Base-by-base conservation (phyloP, 164 flowering plant genomes). In the Platanus orientalis region DNA sequence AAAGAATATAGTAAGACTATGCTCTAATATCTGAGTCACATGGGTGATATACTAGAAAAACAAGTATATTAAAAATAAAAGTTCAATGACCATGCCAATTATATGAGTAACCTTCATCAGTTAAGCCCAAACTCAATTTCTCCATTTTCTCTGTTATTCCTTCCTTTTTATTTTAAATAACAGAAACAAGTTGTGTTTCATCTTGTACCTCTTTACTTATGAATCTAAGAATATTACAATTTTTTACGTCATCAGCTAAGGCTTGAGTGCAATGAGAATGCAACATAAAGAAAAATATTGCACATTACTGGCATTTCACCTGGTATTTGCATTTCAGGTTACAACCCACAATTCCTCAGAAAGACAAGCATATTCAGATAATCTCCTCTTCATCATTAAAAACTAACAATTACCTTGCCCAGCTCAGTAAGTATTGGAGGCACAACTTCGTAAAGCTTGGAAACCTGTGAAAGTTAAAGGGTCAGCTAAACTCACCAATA, bases 401-500 rank as follows among this genome's bases (percentile, higher is more conserved):
- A 23, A 42, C 25, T 16, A 45, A 11, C 17, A 49, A 17, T 57
- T 84, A 89, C 97, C 92, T 91, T 94, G 62, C 99, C 97, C 19
- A 95, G 84, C 72, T 92, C 82, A 44, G 88, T 78, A 1, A 95
- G 94, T 45, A 95, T 82, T 4, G 96, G 97, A 55, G 99, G 99
- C 71, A 95, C 99, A 60, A 95, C 97, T 57, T 95, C 97, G 66
- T 80, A 91, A n/a, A 95, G 92, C 73, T 95, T 89, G 21, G 96
- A 83, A 40, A 89, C 97, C 97, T 92, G 81, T 14, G 59, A 40
- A 56, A n/a, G n/a, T n/a, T 25, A 21, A 4, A 65, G 59, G 20
- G 20, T 10, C n/a, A 54, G 14, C n/a, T n/a, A 25, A 62, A 39
- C 27, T 42, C 48, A 64, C 6, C 63, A 49, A 52, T 20, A 20